Evolutionary conservation across 441 rosid genomes (phyloP).

Genomic region (Gossypium davidsonii): DNA sequence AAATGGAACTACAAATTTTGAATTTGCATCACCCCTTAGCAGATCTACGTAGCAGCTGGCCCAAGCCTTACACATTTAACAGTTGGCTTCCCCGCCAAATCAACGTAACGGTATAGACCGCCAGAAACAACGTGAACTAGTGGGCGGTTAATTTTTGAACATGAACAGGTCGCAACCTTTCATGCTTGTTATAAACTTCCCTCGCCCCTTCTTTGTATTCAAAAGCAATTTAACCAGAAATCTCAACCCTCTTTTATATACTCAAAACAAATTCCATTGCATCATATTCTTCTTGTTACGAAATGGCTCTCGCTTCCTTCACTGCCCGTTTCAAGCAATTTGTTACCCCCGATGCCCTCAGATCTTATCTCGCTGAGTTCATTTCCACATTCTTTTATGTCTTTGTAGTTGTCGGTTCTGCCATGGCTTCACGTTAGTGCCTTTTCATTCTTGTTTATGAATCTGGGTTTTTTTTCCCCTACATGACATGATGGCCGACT

Average conservation of each 20-base stretch:
- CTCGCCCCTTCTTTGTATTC: neutral
- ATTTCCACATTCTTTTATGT: slow-evolving; percentile 88
- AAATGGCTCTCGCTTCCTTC: slow-evolving; percentile 51
- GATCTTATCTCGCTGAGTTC: slow-evolving; percentile 83
- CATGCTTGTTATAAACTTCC: slow-evolving; percentile 11
- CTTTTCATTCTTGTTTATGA: neutral
- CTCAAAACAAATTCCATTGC: neutral
- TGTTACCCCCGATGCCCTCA: slow-evolving; percentile 44
- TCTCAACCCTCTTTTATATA: neutral
- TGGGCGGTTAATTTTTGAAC: slow-evolving; percentile 22
- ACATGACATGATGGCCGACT: neutral
- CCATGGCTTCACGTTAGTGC: slow-evolving; percentile 66
- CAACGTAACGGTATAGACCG: neutral
- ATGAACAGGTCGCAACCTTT: slow-evolving; percentile 9
- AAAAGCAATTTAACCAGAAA: neutral
- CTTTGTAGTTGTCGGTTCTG: slow-evolving; percentile 74
- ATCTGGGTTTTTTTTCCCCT: neutral
- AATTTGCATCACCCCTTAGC: too few relatives aligned
- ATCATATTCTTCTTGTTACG: neutral
- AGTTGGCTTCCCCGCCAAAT: neutral
- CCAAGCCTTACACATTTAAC: too few relatives aligned
- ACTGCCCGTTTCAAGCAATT: slow-evolving; percentile 46
- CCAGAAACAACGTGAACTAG: slow-evolving; percentile 12
- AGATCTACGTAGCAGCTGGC: too few relatives aligned
- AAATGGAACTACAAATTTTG: too few relatives aligned